Evolutionary conservation across 768 basidiomycete genomes (phyloP).

Genomic region (Saitozyma sp.): DNA sequence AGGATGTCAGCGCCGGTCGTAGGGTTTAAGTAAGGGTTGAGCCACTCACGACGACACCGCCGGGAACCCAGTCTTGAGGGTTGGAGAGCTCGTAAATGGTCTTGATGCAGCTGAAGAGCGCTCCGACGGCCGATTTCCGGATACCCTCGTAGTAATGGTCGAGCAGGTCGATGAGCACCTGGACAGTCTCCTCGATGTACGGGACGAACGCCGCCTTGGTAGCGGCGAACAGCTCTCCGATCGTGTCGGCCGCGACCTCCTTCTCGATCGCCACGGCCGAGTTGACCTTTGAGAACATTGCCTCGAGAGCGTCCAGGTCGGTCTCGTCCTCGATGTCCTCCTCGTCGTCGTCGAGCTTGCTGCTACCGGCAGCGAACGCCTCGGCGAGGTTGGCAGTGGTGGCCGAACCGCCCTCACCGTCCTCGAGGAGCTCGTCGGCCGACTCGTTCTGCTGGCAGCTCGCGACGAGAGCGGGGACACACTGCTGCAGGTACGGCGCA

Average conservation of each 20-base stretch:
- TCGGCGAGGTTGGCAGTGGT: constrained; percentile 44
- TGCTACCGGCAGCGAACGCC: constrained; percentile 60
- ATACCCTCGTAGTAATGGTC: constrained; percentile 97
- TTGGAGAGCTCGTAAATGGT: constrained; percentile 88
- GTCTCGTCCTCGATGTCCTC: constrained; percentile 76
- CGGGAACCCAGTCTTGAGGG: constrained; percentile 78
- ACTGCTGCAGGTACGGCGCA: constrained; percentile 76
- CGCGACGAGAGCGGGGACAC: constrained; percentile 78
- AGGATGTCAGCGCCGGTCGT: too few species aligned
- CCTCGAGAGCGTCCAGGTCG: constrained; percentile 58
- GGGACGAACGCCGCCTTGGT: constrained; percentile 84
- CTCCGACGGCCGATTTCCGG: constrained; percentile 85
- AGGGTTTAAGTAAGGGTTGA: background rate
- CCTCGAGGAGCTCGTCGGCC: constrained; percentile 59
- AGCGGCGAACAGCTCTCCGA: constrained; percentile 83
- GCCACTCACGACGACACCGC: constrained; percentile 63
- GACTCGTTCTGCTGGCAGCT: constrained; percentile 83
- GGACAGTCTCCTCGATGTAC: constrained; percentile 76
- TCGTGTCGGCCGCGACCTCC: constrained; percentile 95
- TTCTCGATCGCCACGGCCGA: constrained; percentile 98
- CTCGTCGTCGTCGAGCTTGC: constrained; percentile 56
- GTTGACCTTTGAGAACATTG: constrained; percentile 77
- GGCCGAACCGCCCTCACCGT: constrained; percentile 56
- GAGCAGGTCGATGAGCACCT: constrained; percentile 70
- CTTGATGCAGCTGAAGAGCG: constrained; percentile 81